These are phyloP conservation scores for Aspergillus neoniger DNA, from an alignment of 2,329 filamentous ascomycete genomes.

Conservation along the genomic window DNA sequence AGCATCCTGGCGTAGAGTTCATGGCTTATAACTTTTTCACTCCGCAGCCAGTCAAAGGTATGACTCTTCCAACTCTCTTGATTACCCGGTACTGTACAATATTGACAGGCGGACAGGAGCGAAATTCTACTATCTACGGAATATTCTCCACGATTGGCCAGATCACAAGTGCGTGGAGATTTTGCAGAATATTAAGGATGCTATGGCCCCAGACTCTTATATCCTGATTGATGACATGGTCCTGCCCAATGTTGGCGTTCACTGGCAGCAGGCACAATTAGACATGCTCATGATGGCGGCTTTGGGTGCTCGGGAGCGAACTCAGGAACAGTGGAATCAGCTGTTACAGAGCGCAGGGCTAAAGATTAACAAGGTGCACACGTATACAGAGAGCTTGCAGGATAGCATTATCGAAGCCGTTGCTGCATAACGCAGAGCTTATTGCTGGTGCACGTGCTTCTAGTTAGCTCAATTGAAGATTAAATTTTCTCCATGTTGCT, in stretches of 20 bases:
- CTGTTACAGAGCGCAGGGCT: not conserved
- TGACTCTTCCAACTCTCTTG: not conserved
- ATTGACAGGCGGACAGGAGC: not conserved
- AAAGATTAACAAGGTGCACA: not conserved
- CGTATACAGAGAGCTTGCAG: not conserved
- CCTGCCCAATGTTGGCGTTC: not conserved
- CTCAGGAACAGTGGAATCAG: not conserved
- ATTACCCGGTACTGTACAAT: too few species aligned
- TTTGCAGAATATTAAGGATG: conserved; percentile 4
- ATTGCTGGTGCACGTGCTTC: too few species aligned
- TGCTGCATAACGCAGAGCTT: too few species aligned
- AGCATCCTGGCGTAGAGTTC: not conserved
- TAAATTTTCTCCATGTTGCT: too few species aligned
- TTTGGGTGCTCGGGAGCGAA: conserved; percentile 2
- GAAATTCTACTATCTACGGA: conserved; percentile 16
- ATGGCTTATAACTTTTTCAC: conserved; percentile 21
- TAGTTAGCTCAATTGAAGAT: too few species aligned
- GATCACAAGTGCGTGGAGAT: conserved; percentile 15
- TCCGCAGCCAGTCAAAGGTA: conserved; percentile 11
- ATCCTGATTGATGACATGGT: conserved; percentile 16
- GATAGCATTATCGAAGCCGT: not conserved
- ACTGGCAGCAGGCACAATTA: conserved; percentile 1
- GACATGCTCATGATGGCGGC: conserved; percentile 13
- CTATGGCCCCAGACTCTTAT: conserved; percentile 13
- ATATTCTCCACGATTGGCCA: conserved; percentile 10